Conservation (phyloP, 2,329 filamentous ascomycete genomes). For the Gyromitra esculenta region DNA sequence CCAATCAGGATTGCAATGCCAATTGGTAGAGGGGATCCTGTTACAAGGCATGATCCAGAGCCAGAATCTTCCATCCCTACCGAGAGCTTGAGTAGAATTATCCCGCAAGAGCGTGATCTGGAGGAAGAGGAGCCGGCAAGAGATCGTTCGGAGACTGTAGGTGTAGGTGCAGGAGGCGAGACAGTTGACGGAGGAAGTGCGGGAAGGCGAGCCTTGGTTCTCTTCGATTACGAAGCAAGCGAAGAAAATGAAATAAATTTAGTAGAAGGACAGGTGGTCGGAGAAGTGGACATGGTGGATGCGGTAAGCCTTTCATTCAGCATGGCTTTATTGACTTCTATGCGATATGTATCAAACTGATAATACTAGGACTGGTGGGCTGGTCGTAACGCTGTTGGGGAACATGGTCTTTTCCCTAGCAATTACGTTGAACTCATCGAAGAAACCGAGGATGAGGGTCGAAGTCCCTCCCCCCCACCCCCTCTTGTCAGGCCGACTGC, state of each 20-base stretch:
- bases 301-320: constrained; percentile 62
- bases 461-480: constrained; percentile 59
- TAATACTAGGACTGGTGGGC: constrained; percentile 85
- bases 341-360: constrained; percentile 10
- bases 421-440: constrained; percentile 86
- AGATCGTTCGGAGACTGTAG: constrained; percentile 64
- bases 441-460: constrained; percentile 59
- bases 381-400: constrained; percentile 84
- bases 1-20: constrained; percentile 89
- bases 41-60: constrained; percentile 65
- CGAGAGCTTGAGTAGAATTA: constrained; percentile 69
- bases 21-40: constrained; percentile 69
- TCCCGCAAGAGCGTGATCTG: constrained; percentile 73
- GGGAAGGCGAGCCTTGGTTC: constrained; percentile 78
- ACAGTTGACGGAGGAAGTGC: constrained; percentile 61
- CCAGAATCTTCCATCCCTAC: constrained; percentile 65
- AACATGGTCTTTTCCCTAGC: constrained; percentile 91
- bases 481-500: constrained; percentile 62
- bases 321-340: background rate
- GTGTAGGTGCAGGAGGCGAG: constrained; percentile 64
- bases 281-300: constrained; percentile 95
- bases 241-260: constrained; percentile 97
- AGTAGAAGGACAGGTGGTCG: constrained; percentile 85
- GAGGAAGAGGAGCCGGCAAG: constrained; percentile 72
- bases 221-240: constrained; percentile 97